These are phyloP conservation scores for Filobasidium floriforme DNA, from an alignment of 768 basidiomycete genomes.

Conservation along the genomic window DNA sequence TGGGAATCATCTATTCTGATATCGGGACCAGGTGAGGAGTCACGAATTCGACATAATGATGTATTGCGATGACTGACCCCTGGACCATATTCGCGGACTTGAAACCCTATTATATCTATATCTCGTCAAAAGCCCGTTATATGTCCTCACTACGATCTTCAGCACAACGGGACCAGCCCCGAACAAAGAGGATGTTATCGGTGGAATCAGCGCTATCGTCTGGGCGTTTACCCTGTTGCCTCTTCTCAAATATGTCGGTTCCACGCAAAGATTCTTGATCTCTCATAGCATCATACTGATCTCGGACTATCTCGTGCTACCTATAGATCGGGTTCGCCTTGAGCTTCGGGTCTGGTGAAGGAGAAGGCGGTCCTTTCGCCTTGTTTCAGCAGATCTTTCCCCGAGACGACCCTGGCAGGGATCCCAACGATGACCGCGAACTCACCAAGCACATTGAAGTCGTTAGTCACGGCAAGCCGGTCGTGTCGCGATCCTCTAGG, in stretches of 20 bases:
- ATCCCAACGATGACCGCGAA: conserved; percentile 53
- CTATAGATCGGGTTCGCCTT: conserved; percentile 51
- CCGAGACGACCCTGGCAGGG: conserved; percentile 33
- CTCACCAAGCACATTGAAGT: conserved; percentile 50
- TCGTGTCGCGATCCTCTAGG: conserved; percentile 7
- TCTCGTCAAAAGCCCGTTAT: too few species aligned
- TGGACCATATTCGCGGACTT: too few species aligned
- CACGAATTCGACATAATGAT: too few species aligned
- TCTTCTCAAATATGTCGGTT: conserved; percentile 55
- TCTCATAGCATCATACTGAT: background rate
- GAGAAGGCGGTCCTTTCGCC: conserved; percentile 65
- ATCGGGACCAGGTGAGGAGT: conserved; percentile 53
- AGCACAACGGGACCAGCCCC: conserved; percentile 51
- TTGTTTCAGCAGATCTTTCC: conserved; percentile 37
- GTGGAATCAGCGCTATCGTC: conserved; percentile 57
- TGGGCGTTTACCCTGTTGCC: conserved; percentile 61
- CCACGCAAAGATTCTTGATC: background rate
- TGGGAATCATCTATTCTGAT: conserved; percentile 50
- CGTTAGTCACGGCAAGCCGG: background rate
- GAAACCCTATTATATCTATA: too few species aligned
- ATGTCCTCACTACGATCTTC: conserved; percentile 62
- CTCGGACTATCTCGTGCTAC: background rate
- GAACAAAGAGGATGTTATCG: conserved; percentile 57
- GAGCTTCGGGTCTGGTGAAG: conserved; percentile 51
- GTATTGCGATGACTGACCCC: too few species aligned